Evolutionary conservation across 345 rosid species (phyloP).

Genomic region (Brassica carinata): DNA sequence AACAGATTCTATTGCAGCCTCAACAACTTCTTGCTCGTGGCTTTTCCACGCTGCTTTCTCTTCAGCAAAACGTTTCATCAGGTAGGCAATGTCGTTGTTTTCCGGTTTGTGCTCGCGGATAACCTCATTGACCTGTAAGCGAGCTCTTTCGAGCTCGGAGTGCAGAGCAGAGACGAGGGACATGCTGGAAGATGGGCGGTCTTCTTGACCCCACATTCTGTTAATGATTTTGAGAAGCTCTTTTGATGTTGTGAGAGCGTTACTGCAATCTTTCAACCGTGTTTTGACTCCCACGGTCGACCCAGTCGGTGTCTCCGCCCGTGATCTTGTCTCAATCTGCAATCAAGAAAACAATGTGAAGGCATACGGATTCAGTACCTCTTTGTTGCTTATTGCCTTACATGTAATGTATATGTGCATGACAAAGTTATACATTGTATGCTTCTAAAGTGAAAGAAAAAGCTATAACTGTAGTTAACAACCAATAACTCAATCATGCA

Average conservation of each 20-base stretch:
- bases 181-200: constrained; percentile 87
- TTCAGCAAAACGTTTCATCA: constrained; percentile 90
- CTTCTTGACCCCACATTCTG: constrained; percentile 91
- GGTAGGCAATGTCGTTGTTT: constrained; percentile 69
- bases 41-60: constrained; percentile 93
- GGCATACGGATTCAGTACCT: not conserved
- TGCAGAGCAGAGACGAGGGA: constrained; percentile 94
- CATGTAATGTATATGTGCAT: not conserved
- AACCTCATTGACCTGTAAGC: constrained; percentile 82
- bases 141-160: constrained; percentile 95
- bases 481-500: constrained; percentile 3
- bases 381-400: not conserved
- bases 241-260: constrained; percentile 92
- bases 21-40: constrained; percentile 84
- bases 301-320: constrained; percentile 79
- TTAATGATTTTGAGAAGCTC: constrained; percentile 89
- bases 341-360: constrained; percentile 10
- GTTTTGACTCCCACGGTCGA: constrained; percentile 64
- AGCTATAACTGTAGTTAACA: not conserved
- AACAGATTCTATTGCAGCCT: constrained; percentile 89
- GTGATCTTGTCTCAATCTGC: constrained; percentile 89
- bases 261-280: constrained; percentile 84
- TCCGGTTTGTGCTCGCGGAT: constrained; percentile 81
- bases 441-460: constrained; percentile 14
- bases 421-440: not conserved